Evolutionary conservation across 768 basidiomycete genomes (phyloP).

Genomic region (Leccinellum luteum): DNA sequence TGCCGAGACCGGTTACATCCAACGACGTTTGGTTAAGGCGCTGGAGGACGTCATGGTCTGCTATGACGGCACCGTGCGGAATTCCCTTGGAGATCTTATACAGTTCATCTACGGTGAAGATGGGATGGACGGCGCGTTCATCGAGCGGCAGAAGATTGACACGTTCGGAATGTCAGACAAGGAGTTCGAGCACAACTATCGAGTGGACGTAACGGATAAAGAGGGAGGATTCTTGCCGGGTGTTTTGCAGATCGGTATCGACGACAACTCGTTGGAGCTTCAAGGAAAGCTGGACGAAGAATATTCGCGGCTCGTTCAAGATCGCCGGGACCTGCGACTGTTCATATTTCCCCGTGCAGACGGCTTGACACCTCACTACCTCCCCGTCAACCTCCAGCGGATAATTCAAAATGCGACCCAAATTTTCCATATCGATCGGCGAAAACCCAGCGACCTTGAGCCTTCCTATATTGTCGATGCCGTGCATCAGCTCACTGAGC

Average conservation of each 20-base stretch:
- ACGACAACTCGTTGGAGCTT: constrained; percentile 77
- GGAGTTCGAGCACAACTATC: constrained; percentile 88
- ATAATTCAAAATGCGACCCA: constrained; percentile 95
- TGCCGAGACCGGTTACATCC: constrained; percentile 98
- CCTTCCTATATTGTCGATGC: constrained; percentile 83
- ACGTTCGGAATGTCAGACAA: constrained; percentile 79
- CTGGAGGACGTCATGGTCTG: constrained; percentile 96
- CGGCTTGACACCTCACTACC: constrained; percentile 71
- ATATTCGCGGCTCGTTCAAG: constrained; percentile 59
- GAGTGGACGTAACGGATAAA: constrained; percentile 91
- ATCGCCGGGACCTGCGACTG: constrained; percentile 73
- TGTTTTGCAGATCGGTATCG: constrained; percentile 83
- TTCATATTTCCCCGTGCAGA: constrained; percentile 83
- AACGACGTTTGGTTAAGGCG: constrained; percentile 96
- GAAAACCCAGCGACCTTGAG: constrained; percentile 90
- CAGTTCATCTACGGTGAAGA: constrained; percentile 99
- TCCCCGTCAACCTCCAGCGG: constrained; percentile 94
- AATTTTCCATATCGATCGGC: constrained; percentile 94
- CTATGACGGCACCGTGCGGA: constrained; percentile 97
- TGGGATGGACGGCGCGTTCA: constrained; percentile 97
- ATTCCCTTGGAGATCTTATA: constrained; percentile 93
- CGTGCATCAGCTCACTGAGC: constrained; percentile 68
- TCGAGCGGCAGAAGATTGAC: constrained; percentile 93
- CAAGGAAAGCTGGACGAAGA: constrained; percentile 85
- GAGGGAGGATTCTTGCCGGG: constrained; percentile 76